phyloP scores from a whole-genome alignment of 1,139 yeast genomes.

The Pichia sp. region DNA sequence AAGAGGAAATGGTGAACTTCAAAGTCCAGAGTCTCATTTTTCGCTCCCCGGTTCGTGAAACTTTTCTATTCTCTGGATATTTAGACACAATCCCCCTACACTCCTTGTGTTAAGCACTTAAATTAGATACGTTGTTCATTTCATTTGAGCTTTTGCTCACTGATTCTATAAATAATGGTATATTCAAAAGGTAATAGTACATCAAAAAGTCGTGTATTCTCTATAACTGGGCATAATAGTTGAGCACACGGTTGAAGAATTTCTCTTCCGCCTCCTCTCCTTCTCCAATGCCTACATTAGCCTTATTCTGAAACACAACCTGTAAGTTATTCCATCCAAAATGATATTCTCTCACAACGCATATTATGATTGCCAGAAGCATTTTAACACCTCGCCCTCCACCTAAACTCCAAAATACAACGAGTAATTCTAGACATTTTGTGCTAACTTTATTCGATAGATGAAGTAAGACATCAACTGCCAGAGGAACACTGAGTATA shows the following conservation, averaged over 20 bases:
- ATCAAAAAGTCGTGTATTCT: no score
- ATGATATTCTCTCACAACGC: slow-evolving; percentile 38
- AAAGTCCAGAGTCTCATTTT: no score
- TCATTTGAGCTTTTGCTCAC: no score
- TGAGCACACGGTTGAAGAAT: slow-evolving; percentile 30
- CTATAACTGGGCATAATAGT: no score
- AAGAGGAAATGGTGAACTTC: no score
- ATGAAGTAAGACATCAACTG: slow-evolving; percentile 19
- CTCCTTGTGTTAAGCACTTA: no score
- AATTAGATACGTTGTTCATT: no score
- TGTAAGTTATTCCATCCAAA: slow-evolving; percentile 41
- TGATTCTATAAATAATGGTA: no score
- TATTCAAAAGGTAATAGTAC: no score
- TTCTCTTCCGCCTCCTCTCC: slow-evolving; percentile 23
- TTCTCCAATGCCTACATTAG: slow-evolving; percentile 16
- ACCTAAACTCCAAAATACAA: slow-evolving; percentile 17
- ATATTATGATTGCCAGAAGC: slow-evolving; percentile 30
- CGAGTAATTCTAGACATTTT: slow-evolving; percentile 22
- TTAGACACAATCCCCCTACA: no score
- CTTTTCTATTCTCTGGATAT: no score
- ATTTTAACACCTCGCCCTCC: slow-evolving; percentile 30
- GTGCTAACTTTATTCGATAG: slow-evolving; percentile 15
- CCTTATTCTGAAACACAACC: slow-evolving; percentile 15
- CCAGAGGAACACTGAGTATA: slow-evolving; percentile 23
- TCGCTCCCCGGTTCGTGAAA: no score